Evolutionary conservation across 2,329 filamentous ascomycete genomes (phyloP).

Genomic region (Aureobasidium sp.): DNA sequence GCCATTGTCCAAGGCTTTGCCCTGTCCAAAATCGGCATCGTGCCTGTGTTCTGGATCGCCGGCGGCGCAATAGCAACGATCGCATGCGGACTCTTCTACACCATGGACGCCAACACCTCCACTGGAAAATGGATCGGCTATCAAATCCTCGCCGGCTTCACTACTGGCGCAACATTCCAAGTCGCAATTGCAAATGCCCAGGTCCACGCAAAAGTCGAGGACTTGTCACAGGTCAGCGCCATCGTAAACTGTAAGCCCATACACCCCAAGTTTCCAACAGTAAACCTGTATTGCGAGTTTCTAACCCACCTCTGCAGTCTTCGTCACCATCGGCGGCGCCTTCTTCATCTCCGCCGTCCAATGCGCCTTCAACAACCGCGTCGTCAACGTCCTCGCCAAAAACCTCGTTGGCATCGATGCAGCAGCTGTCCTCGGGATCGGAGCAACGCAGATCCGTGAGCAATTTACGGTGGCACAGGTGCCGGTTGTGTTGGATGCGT

Average conservation of each 20-base stretch:
- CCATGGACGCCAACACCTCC: conserved; percentile 29
- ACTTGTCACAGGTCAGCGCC: conserved; percentile 32
- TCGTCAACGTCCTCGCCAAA: conserved; percentile 26
- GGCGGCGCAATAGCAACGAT: not conserved
- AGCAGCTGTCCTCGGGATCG: conserved; percentile 30
- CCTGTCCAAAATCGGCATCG: not conserved
- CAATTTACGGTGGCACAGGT: conserved; percentile 25
- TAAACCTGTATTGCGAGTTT: not conserved
- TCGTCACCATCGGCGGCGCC: conserved; percentile 35
- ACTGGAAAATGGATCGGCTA: conserved; percentile 39
- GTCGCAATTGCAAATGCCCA: conserved; percentile 34
- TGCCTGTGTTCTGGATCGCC: not conserved
- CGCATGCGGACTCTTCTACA: conserved; percentile 33
- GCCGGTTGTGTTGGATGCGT: conserved; percentile 26
- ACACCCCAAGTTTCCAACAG: no score
- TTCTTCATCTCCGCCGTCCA: conserved; percentile 36
- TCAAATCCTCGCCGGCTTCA: conserved; percentile 37
- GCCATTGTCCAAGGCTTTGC: not conserved
- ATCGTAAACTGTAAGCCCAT: not conserved
- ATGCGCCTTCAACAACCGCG: conserved; percentile 33
- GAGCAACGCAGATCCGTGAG: conserved; percentile 35
- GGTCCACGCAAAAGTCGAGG: conserved; percentile 26
- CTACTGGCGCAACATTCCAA: conserved; percentile 35
- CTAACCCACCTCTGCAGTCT: conserved; percentile 17
- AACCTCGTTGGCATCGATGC: conserved; percentile 30